Conservation (phyloP, 169 alveolate species). For the Plasmodium cynomolgi region DNA sequence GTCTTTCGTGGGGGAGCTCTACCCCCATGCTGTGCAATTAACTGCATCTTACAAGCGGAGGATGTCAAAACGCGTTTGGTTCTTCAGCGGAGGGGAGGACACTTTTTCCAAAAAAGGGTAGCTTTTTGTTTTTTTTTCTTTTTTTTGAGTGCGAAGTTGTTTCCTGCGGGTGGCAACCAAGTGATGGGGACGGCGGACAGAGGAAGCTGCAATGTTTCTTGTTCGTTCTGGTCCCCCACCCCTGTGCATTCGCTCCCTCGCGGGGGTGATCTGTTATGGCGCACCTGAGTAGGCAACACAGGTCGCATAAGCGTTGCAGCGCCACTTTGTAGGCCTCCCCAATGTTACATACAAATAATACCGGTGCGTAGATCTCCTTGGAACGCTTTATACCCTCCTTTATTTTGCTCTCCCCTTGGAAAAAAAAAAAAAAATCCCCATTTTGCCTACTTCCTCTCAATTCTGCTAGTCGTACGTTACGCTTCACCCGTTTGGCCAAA, state of each 20-base stretch:
- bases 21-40: neutral
- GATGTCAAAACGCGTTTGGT: neutral
- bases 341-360: neutral
- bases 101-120: neutral
- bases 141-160: neutral
- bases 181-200: neutral
- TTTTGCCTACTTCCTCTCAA: neutral
- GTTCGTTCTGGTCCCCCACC: neutral
- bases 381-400: neutral
- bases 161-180: neutral
- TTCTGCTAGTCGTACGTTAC: neutral
- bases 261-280: neutral
- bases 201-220: neutral
- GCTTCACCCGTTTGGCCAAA: neutral
- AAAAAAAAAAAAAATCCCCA: neutral
- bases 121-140: too few species aligned
- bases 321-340: neutral
- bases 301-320: neutral
- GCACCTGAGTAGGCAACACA: neutral
- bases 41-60: neutral
- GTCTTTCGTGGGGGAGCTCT: neutral
- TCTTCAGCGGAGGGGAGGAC: neutral
- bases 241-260: neutral
- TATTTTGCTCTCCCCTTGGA: neutral
- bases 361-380: neutral